Percentiles rank a stretch among this genome's conserved stretches.
phyloP scores from a whole-genome alignment of 148 eudicot genomes.

The Beta vulgaris region DNA sequence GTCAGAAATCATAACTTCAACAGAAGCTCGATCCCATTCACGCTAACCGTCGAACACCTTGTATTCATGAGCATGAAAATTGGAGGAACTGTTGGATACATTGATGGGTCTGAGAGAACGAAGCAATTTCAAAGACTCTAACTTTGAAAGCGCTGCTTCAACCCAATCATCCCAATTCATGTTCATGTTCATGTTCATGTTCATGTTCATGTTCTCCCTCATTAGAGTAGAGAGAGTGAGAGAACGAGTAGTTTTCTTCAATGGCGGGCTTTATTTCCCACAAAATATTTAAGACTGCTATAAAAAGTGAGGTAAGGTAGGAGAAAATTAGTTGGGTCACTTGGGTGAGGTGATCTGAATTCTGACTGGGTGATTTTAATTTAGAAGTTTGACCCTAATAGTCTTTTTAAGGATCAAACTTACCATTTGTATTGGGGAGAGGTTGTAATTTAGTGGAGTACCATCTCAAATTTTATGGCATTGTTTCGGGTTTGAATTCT shows the following conservation, averaged over 20 bases:
- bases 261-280: conserved; percentile 16
- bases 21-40: conserved; percentile 77
- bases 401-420: no score
- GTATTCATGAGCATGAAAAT: conserved; percentile 26
- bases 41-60: conserved; percentile 63
- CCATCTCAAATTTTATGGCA: no score
- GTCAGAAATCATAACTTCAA: conserved; percentile 59
- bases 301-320: no score
- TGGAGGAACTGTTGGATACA: conserved; percentile 30
- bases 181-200: conserved; percentile 17
- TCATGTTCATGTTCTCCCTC: no score
- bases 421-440: no score
- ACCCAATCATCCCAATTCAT: conserved; percentile 68
- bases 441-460: no score
- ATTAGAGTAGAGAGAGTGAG: neutral
- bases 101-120: conserved; percentile 87
- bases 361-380: no score
- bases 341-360: no score
- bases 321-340: no score
- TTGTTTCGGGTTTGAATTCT: no score
- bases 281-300: no score
- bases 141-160: conserved; percentile 53
- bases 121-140: conserved; percentile 59
- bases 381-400: no score
- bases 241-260: neutral